Evolutionary conservation across 2,329 filamentous ascomycete species (phyloP).

Genomic region (Aspergillus cejpii): DNA sequence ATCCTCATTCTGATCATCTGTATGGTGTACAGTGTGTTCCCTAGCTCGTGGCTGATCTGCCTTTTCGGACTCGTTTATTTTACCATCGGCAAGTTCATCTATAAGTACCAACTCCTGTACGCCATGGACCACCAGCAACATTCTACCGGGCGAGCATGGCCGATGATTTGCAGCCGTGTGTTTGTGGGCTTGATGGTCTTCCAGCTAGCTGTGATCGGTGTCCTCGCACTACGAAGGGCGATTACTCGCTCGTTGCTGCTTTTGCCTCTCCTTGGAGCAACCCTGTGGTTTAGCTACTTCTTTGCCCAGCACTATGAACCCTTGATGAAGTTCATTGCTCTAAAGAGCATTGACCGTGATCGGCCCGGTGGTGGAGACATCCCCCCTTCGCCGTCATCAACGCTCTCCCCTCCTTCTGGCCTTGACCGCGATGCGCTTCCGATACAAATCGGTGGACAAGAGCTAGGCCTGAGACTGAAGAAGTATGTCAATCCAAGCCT

Average conservation of each 20-base stretch:
- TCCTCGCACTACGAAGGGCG: slow-evolving; percentile 67
- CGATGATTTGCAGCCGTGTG: slow-evolving; percentile 90
- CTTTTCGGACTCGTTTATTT: slow-evolving; percentile 65
- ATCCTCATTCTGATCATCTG: slow-evolving; percentile 93
- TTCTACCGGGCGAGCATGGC: slow-evolving; percentile 80
- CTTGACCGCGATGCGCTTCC: slow-evolving; percentile 41
- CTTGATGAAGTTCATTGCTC: slow-evolving; percentile 83
- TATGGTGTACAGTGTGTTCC: slow-evolving; percentile 84
- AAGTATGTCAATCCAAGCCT: slow-evolving; percentile 46
- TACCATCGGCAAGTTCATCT: slow-evolving; percentile 41
- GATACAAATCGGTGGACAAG: slow-evolving; percentile 36
- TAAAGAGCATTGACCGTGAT: slow-evolving; percentile 70
- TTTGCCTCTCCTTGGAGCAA: slow-evolving; percentile 68
- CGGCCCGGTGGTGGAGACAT: slow-evolving; percentile 43
- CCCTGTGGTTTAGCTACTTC: slow-evolving; percentile 82
- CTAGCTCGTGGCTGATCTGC: slow-evolving; percentile 71
- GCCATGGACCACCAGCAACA: slow-evolving; percentile 83
- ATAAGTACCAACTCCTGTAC: slow-evolving; percentile 81
- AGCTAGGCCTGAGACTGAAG: slow-evolving; percentile 36
- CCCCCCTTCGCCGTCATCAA: slow-evolving; percentile 34
- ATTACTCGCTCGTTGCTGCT: slow-evolving; percentile 67
- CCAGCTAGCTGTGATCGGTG: slow-evolving; percentile 82
- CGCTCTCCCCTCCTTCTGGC: slow-evolving; percentile 37
- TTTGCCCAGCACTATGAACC: slow-evolving; percentile 78
- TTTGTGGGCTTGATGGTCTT: slow-evolving; percentile 82